Conservation (phyloP, 768 basidiomycete genomes). For the Tylopilus rubrobrunneus region DNA sequence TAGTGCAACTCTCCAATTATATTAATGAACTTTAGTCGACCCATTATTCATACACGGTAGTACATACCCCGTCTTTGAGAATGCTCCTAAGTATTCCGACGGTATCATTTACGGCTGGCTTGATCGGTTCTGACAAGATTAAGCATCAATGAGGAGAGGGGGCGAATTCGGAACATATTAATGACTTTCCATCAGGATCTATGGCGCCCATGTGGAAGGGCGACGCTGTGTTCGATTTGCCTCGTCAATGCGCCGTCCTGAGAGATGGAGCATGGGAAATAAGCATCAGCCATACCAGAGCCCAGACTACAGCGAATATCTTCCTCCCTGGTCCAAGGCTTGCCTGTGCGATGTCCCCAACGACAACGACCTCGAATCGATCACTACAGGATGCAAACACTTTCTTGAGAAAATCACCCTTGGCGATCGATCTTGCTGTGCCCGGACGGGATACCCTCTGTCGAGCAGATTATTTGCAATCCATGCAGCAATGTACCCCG, state of each 20-base stretch:
- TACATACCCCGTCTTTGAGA: constrained; percentile 47
- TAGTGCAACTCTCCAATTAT: background rate
- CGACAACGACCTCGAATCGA: too few species aligned
- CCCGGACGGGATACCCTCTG: constrained; percentile 48
- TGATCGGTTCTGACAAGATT: constrained; percentile 49
- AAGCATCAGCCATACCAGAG: too few species aligned
- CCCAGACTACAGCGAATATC: background rate
- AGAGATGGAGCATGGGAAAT: background rate
- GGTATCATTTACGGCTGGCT: constrained; percentile 75
- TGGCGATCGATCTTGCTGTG: constrained; percentile 53
- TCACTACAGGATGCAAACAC: too few species aligned
- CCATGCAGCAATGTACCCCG: too few species aligned
- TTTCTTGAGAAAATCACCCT: too few species aligned
- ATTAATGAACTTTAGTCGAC: background rate
- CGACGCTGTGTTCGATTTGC: constrained; percentile 66
- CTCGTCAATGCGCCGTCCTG: constrained; percentile 68
- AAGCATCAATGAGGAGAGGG: background rate
- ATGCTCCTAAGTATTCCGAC: constrained; percentile 56
- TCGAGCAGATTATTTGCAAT: too few species aligned
- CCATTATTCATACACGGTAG: background rate
- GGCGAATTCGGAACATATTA: too few species aligned
- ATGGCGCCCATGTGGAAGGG: constrained; percentile 48
- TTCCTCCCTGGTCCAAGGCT: too few species aligned
- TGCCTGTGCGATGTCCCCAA: too few species aligned
- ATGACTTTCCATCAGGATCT: constrained; percentile 37